These are phyloP conservation scores for Halophytophthora polymorphica DNA, from an alignment of 352 stramenopile genomes.

Conservation along the genomic window DNA sequence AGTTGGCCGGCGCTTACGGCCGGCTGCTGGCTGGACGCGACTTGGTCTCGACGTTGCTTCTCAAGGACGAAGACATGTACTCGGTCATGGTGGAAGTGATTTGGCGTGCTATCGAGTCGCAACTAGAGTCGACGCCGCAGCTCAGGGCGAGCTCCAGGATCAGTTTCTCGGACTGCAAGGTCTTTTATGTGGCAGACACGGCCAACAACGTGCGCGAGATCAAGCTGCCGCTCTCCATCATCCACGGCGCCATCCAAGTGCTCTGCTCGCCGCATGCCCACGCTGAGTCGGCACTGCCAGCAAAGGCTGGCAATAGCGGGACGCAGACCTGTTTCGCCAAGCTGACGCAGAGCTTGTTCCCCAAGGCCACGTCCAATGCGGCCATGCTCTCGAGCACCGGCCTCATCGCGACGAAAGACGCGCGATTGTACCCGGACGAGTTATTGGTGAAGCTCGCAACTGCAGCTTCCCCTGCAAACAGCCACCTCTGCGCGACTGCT, in stretches of 20 bases:
- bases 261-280: slow-evolving; percentile 52
- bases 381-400: slow-evolving; percentile 63
- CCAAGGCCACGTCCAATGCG: slow-evolving; percentile 40
- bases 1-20: slow-evolving; percentile 64
- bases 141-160: slow-evolving; percentile 49
- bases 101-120: slow-evolving; percentile 64
- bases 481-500: slow-evolving; percentile 48
- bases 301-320: slow-evolving; percentile 6
- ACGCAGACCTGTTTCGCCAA: slow-evolving; percentile 24
- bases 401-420: slow-evolving; percentile 74
- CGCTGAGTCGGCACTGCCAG: slow-evolving; percentile 9
- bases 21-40: slow-evolving; percentile 62
- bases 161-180: slow-evolving; percentile 74
- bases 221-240: slow-evolving; percentile 62
- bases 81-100: slow-evolving; percentile 65
- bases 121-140: slow-evolving; percentile 50
- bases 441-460: slow-evolving; percentile 64
- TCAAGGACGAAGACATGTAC: slow-evolving; percentile 59
- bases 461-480: slow-evolving; percentile 33
- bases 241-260: slow-evolving; percentile 67
- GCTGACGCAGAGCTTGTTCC: slow-evolving; percentile 64
- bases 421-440: slow-evolving; percentile 59
- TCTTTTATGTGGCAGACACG: slow-evolving; percentile 72
- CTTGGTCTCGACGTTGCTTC: slow-evolving; percentile 59
- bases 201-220: slow-evolving; percentile 71